Evolutionary conservation across 345 rosid species (phyloP).

Genomic region (Abelmoschus esculentus): DNA sequence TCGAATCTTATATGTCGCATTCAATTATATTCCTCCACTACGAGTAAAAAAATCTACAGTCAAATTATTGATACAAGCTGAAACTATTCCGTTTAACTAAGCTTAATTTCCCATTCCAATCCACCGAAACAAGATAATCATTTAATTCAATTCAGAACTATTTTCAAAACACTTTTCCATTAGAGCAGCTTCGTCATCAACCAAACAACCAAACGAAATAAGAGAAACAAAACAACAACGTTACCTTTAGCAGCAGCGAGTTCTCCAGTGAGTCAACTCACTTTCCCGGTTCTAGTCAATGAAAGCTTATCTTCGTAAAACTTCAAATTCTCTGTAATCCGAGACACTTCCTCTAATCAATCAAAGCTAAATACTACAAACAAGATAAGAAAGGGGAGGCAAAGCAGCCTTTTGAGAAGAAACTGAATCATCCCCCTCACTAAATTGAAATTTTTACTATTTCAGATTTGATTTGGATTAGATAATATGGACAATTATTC

Average conservation of each 20-base stretch:
- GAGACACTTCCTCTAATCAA: neutral
- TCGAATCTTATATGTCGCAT: constrained; percentile 5
- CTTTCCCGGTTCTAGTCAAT: constrained; percentile 19
- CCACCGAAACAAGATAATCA: neutral
- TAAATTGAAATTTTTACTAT: neutral
- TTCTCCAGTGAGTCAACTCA: constrained; percentile 25
- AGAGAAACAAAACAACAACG: constrained; percentile 15
- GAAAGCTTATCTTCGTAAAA: constrained; percentile 27
- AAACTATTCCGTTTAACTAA: neutral
- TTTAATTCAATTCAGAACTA: neutral
- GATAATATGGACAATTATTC: neutral
- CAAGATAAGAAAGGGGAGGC: neutral
- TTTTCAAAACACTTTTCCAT: neutral
- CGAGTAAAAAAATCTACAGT: neutral
- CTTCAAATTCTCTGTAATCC: neutral
- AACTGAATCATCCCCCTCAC: neutral
- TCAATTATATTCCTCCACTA: neutral
- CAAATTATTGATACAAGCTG: neutral
- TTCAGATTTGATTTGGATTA: constrained; percentile 6
- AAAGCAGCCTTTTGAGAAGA: neutral
- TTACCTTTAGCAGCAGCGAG: constrained; percentile 14
- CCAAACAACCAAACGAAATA: constrained; percentile 23
- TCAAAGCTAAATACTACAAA: neutral
- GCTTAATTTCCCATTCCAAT: neutral
- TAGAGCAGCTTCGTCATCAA: constrained; percentile 20